Evolutionary conservation across 2,329 filamentous ascomycete genomes (phyloP).

Genomic region (Alternaria triticina): DNA sequence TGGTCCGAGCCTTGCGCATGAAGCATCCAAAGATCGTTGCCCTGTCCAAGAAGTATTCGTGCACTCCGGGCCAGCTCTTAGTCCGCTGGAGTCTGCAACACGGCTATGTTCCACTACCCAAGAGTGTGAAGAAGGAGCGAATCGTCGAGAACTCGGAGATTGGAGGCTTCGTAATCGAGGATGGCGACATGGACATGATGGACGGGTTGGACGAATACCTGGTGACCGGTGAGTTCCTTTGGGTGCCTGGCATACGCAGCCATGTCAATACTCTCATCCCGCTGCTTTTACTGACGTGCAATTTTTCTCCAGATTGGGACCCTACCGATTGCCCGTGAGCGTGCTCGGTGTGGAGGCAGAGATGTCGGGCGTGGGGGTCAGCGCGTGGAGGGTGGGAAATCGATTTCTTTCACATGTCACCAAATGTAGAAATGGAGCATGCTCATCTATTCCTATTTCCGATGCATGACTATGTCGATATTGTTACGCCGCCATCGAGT

Average conservation of each 20-base stretch:
- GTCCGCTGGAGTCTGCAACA: conserved; percentile 81
- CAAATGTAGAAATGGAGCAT: not conserved
- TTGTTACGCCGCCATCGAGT: not conserved
- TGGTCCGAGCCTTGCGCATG: conserved; percentile 75
- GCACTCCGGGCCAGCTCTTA: conserved; percentile 75
- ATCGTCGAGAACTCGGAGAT: conserved; percentile 71
- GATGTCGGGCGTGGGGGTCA: conserved; percentile 27
- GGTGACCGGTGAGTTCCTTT: conserved; percentile 59
- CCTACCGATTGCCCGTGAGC: conserved; percentile 51
- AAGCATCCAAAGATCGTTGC: conserved; percentile 67
- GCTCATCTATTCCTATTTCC: not conserved
- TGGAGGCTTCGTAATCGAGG: conserved; percentile 65
- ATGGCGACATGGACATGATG: conserved; percentile 68
- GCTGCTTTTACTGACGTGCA: conserved; percentile 22
- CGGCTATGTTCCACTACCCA: conserved; percentile 74
- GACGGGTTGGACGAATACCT: conserved; percentile 73
- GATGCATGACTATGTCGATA: not conserved
- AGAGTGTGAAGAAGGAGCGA: conserved; percentile 68
- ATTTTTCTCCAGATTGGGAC: conserved; percentile 51
- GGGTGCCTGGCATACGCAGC: not conserved
- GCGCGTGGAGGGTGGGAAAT: conserved; percentile 11
- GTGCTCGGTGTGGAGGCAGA: conserved; percentile 16
- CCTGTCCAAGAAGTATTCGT: conserved; percentile 71
- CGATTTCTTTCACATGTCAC: not conserved
- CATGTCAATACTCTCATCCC: not conserved